Percentiles rank a stretch among this genome's conserved stretches.
These are phyloP conservation scores for Arthrobotrys entomopaga DNA, from an alignment of 2,329 filamentous ascomycete species.

Conservation along the genomic window DNA sequence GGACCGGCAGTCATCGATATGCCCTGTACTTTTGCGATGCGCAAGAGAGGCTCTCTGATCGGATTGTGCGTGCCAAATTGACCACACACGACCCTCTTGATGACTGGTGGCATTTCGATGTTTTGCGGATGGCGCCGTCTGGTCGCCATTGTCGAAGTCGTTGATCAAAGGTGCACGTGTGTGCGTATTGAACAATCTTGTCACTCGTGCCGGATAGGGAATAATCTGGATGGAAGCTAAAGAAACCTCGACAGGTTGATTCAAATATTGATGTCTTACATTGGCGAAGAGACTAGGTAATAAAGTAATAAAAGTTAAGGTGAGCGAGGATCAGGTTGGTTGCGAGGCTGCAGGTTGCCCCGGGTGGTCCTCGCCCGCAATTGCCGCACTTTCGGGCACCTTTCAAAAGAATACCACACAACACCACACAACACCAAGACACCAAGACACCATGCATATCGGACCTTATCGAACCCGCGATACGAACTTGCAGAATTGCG, in stretches of 20 bases:
- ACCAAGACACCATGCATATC: no score
- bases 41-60: slow-evolving; percentile 35
- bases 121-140: slow-evolving; percentile 18
- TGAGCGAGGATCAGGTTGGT: neutral
- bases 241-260: no score
- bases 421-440: slow-evolving; percentile 5
- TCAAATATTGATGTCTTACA: no score
- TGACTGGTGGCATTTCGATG: slow-evolving; percentile 27
- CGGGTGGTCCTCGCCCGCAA: neutral
- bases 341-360: neutral
- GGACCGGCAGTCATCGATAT: slow-evolving; percentile 52
- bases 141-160: slow-evolving; percentile 14
- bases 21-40: slow-evolving; percentile 47
- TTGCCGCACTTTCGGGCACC: slow-evolving; percentile 4
- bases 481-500: neutral
- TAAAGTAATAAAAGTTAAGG: no score
- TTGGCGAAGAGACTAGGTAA: no score
- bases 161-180: neutral
- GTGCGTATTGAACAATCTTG: no score
- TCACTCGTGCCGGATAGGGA: no score
- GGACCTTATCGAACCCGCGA: no score
- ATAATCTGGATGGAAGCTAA: no score
- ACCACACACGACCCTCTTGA: slow-evolving; percentile 43
- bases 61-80: slow-evolving; percentile 32
- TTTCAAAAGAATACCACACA: slow-evolving; percentile 5